These are phyloP conservation scores for Penicillium sp. DNA, from an alignment of 2,329 filamentous ascomycete genomes.

Conservation along the genomic window DNA sequence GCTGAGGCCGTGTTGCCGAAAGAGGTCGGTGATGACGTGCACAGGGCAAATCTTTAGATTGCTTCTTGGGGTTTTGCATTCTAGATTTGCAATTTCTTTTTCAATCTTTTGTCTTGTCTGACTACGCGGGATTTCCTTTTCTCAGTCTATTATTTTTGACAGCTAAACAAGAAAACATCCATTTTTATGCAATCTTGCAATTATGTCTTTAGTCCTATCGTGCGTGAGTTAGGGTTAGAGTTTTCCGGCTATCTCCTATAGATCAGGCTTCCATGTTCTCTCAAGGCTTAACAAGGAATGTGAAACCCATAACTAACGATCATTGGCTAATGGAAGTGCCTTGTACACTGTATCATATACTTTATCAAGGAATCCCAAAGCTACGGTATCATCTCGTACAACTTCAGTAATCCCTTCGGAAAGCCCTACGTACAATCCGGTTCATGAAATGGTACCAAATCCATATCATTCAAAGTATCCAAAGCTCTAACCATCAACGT, in stretches of 20 bases:
- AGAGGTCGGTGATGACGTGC: not conserved
- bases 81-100: not conserved
- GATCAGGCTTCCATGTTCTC: not conserved
- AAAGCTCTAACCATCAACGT: not conserved
- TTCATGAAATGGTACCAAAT: not conserved
- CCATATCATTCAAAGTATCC: not conserved
- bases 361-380: not conserved
- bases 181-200: not conserved
- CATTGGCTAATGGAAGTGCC: not conserved
- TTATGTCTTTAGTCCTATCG: not conserved
- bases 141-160: not conserved
- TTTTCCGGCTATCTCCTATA: not conserved
- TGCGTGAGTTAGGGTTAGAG: not conserved
- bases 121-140: not conserved
- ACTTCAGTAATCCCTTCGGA: not conserved
- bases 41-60: constrained; percentile 10
- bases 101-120: not conserved
- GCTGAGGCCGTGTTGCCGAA: constrained; percentile 12
- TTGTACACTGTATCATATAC: not conserved
- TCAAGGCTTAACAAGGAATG: not conserved
- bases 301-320: not conserved
- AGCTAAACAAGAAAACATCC: not conserved
- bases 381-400: not conserved
- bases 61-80: not conserved
- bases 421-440: not conserved